A percentile compares a stretch with the other conserved stretches of the same genome.
These are phyloP conservation scores for Phytophthora cryptogea DNA, from an alignment of 352 stramenopile species.

Conservation along the genomic window DNA sequence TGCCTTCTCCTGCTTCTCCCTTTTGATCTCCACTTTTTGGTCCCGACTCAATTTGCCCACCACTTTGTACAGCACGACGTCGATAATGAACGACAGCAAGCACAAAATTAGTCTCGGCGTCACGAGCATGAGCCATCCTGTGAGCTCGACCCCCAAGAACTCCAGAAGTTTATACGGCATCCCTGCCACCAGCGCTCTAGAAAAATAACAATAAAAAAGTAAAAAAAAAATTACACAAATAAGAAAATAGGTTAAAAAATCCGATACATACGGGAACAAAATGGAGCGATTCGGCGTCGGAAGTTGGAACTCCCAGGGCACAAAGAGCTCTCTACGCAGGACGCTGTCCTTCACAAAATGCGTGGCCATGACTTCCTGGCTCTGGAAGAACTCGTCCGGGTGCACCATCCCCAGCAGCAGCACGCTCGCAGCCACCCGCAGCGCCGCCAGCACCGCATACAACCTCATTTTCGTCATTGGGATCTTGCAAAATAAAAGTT, in stretches of 20 bases:
- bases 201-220: slow-evolving; percentile 12
- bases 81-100: slow-evolving; percentile 57
- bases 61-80: slow-evolving; percentile 48
- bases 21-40: slow-evolving; percentile 19
- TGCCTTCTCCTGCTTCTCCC: slow-evolving; percentile 27
- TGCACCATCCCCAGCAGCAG: slow-evolving; percentile 67
- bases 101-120: slow-evolving; percentile 67
- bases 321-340: slow-evolving; percentile 42
- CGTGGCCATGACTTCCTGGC: slow-evolving; percentile 80
- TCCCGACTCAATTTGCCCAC: slow-evolving; percentile 38
- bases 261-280: slow-evolving; percentile 63
- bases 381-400: slow-evolving; percentile 90
- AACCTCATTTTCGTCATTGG: slow-evolving; percentile 7
- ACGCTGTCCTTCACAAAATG: slow-evolving; percentile 36
- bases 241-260: slow-evolving; percentile 1
- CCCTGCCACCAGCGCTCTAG: slow-evolving; percentile 53
- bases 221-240: slow-evolving; percentile 10
- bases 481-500: slow-evolving; percentile 16
- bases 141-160: slow-evolving; percentile 40
- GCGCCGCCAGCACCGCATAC: slow-evolving; percentile 43
- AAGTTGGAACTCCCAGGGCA: slow-evolving; percentile 80
- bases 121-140: slow-evolving; percentile 54
- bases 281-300: slow-evolving; percentile 71
- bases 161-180: slow-evolving; percentile 55
- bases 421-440: slow-evolving; percentile 43